Evolutionary conservation across 305 asterid species (phyloP), one percentile per base, ranked within the genome.

Genomic region (Striga hermonthica): DNA sequence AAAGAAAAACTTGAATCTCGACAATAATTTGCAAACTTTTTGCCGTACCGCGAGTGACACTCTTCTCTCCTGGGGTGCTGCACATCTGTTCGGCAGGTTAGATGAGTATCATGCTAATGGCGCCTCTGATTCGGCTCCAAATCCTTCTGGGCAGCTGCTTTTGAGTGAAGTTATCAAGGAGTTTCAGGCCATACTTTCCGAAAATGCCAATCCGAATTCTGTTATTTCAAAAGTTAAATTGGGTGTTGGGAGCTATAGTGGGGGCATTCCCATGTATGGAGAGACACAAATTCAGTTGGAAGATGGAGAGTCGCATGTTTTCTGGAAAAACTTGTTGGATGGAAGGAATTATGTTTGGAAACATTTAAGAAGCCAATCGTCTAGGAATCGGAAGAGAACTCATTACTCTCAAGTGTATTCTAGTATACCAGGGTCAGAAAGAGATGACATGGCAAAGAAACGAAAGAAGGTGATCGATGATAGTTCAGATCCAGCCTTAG

Each of bases 41-140:
- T 80, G 74, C 68, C 82, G 90, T 66, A 58, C 79, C 65, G 74
- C 81, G 39, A 77, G 71, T 74, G 76, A 82, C 67, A 65, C 76
- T 67, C 77, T 88, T 57, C 97, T 94, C 59, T 81, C 80, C 73
- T 94, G 99, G 99, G 95, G 99, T 74, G 95, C 91, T 60, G 56
- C 79, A 4, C 44, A 84, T 68, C 85, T 94, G 22, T 86, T 94
- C 79, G 62, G 72, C 59, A 88, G 83, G 79, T 79, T 94, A 75
- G 92, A 85, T 16, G 88, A 86, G 71, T 86, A 76, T 77, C 95
- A 83, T 76, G 76, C 83, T 13, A 73, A 74, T 57, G 69, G 75
- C 54, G 71, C 57, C 72, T 70, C 79, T 53, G 45, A 52, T 70
- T 62, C 72, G 45, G 74, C 63, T 63, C 71, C 67, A 14, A 73